Evolutionary conservation across 176 grass and related monocot genomes (phyloP), one percentile per base, ranked within the genome.

Genomic region (Pharus latifolius): DNA sequence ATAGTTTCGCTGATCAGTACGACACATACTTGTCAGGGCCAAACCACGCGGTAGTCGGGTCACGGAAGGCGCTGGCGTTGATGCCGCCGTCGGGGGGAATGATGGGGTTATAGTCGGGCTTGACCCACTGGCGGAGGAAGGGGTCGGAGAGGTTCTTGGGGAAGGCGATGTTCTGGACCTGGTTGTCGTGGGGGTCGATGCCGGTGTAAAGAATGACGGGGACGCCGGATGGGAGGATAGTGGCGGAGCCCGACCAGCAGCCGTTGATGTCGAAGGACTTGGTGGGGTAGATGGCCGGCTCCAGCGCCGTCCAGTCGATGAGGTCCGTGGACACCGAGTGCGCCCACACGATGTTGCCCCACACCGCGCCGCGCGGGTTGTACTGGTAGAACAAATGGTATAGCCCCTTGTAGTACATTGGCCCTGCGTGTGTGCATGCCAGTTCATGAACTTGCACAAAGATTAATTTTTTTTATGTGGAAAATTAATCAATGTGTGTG

Each of bases 351-450:
- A 90, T 86, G 72, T 87, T 87, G 4, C 80, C 91, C 91, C 91
- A 95, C 7, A 87, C 83, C 0, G 87, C 49, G 16, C 80, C 83
- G 22, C 82, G 87, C 0, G 91, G 91, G 20, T 95, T 95, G 87
- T 95, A 95, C 47, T 87, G 91, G 29, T 96, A 96, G 76, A 96
- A 96, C 0, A 96, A 38, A 6, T 96, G 91, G 63, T 96, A 90
- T 24, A 87, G 3, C 5, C 91, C 91, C 7, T 79, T 90, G 58
- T 87, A 96, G 31, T 84, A 84, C 76, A 96, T 69, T 5, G 87
- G 91, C 1, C 91, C 87, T 90, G 56, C 59, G 42, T 17, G 6
- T 2, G 29, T 43, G 20, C 6, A 22, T 33, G 2, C 44, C n/a
- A 19, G 7, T 56, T 37, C 34, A 57, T 23, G 10, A 24, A 26